A percentile compares a stretch with the other conserved stretches of the same genome.
Evolutionary conservation across 345 rosid genomes (phyloP).

Genomic region (Draba incana): DNA sequence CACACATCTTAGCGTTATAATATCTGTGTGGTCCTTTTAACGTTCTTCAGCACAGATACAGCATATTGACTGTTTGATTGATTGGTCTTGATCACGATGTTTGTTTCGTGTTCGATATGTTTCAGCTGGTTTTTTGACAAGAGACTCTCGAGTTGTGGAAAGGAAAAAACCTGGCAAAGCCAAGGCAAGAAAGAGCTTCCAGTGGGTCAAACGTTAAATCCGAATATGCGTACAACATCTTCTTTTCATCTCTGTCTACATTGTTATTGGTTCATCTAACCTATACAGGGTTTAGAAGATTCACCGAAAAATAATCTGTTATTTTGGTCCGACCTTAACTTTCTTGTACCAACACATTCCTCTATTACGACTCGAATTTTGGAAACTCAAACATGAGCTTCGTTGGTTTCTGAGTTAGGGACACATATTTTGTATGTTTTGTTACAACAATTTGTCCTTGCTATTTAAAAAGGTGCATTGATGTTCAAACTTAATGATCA

Average conservation of each 20-base stretch:
- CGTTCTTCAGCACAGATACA: constrained; percentile 17
- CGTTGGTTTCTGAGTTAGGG: constrained; percentile 20
- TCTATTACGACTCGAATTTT: constrained; percentile 17
- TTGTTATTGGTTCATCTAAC: constrained; percentile 18
- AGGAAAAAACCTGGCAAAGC: constrained; percentile 98
- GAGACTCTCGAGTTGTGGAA: constrained; percentile 94
- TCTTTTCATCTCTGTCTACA: constrained; percentile 6
- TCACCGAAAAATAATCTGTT: constrained; percentile 31
- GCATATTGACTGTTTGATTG: constrained; percentile 5
- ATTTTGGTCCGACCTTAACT: constrained; percentile 23
- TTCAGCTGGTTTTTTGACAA: constrained; percentile 88
- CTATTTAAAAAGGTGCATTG: constrained; percentile 22
- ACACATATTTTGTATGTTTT: constrained; percentile 36
- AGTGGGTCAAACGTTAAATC: constrained; percentile 95
- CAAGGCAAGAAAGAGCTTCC: constrained; percentile 98
- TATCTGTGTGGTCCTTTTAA: background rate
- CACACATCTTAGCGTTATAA: background rate
- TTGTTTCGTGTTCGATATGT: constrained; percentile 1
- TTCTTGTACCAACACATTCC: constrained; percentile 33
- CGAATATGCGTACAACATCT: constrained; percentile 5
- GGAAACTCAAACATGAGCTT: constrained; percentile 21
- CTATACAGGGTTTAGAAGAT: constrained; percentile 33
- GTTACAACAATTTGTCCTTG: constrained; percentile 8
- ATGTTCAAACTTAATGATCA: constrained; percentile 21
- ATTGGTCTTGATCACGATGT: background rate